These are phyloP conservation scores for Grosmannia penicillata DNA, from an alignment of 2,329 filamentous ascomycete genomes.

Conservation along the genomic window DNA sequence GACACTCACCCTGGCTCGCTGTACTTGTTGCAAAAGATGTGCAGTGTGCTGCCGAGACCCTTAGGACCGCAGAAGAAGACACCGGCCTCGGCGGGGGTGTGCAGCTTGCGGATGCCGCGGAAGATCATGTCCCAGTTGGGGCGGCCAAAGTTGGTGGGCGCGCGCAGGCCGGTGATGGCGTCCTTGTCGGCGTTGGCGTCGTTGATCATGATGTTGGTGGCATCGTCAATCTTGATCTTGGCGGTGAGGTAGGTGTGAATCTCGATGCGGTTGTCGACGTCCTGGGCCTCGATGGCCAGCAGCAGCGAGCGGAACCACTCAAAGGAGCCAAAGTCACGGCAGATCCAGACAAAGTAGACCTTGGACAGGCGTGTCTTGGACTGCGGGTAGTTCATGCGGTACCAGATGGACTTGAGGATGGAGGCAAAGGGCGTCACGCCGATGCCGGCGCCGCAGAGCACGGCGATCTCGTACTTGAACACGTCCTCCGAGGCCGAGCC, in stretches of 20 bases:
- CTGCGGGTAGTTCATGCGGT: constrained; percentile 78
- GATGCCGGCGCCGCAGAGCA: constrained; percentile 71
- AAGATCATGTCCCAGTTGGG: constrained; percentile 91
- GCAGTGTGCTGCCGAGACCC: constrained; percentile 58
- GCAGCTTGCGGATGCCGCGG: constrained; percentile 66
- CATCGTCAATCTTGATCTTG: constrained; percentile 74
- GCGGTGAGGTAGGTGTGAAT: constrained; percentile 82
- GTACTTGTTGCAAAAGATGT: constrained; percentile 80
- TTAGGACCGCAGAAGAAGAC: constrained; percentile 83
- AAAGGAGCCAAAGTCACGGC: constrained; percentile 74
- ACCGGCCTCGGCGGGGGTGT: constrained; percentile 56
- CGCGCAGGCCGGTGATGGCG: constrained; percentile 67
- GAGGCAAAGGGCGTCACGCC: constrained; percentile 79
- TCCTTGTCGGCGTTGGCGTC: constrained; percentile 74
- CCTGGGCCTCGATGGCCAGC: constrained; percentile 73
- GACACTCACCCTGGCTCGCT: constrained; percentile 70
- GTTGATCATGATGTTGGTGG: constrained; percentile 88
- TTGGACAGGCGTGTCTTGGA: constrained; percentile 67
- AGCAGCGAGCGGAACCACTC: constrained; percentile 82
- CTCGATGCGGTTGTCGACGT: constrained; percentile 71
- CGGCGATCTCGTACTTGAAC: constrained; percentile 72
- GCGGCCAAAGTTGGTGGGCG: constrained; percentile 72
- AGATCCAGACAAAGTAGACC: constrained; percentile 90
- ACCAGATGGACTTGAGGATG: constrained; percentile 86
- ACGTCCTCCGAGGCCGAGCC: constrained; percentile 78